Conservation (phyloP, 306 rosid species). For the Delonix regia region DNA sequence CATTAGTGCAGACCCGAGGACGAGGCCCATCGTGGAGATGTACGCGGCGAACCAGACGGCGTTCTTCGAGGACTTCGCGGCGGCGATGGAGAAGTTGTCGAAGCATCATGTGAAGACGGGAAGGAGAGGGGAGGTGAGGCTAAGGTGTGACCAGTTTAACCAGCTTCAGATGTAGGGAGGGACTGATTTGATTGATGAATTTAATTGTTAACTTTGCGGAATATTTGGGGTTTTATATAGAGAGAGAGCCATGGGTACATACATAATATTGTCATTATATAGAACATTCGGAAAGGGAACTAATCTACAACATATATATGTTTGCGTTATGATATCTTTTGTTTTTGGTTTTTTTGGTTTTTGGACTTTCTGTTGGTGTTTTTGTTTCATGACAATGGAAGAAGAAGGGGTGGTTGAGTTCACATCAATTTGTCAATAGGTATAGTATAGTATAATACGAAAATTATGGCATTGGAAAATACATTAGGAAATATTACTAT, state of each 20-base stretch:
- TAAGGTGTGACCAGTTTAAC: constrained; percentile 53
- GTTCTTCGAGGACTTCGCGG: constrained; percentile 50
- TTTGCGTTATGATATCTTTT: too few relatives aligned
- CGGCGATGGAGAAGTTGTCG: constrained; percentile 41
- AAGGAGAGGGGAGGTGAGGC: constrained; percentile 43
- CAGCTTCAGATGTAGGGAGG: background rate
- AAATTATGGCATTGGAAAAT: too few relatives aligned
- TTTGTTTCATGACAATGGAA: too few relatives aligned
- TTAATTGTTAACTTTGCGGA: background rate
- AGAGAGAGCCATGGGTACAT: background rate
- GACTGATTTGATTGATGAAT: background rate
- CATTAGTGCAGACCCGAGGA: constrained; percentile 36
- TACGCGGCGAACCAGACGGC: constrained; percentile 39
- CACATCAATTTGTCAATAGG: too few relatives aligned
- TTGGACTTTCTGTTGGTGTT: too few relatives aligned
- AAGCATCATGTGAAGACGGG: constrained; percentile 37
- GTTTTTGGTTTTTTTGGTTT: too few relatives aligned
- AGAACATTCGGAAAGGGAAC: too few relatives aligned
- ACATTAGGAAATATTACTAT: too few relatives aligned
- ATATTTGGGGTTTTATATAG: background rate
- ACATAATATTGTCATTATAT: too few relatives aligned
- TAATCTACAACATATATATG: too few relatives aligned
- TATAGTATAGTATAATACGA: too few relatives aligned
- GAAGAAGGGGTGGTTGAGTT: too few relatives aligned
- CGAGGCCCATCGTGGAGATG: constrained; percentile 46